These are phyloP conservation scores for Penicillium sp. DNA, from an alignment of 2,329 filamentous ascomycete species.

Conservation along the genomic window DNA sequence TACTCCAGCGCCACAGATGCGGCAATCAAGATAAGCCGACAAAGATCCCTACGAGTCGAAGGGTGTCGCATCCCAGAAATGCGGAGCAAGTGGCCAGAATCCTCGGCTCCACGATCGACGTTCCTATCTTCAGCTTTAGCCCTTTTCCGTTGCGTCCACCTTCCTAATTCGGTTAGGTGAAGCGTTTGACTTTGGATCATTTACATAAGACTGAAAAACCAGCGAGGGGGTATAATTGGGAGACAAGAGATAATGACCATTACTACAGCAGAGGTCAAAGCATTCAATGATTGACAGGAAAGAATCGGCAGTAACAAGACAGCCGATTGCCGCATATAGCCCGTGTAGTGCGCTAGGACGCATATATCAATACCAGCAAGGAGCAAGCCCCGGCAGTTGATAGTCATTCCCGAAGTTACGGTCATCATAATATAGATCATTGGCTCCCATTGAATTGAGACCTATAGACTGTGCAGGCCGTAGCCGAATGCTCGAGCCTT, in stretches of 20 bases:
- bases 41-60: background rate
- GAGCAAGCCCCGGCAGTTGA: no score
- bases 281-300: no score
- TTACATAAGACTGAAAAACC: background rate
- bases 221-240: no score
- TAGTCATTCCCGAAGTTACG: no score
- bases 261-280: background rate
- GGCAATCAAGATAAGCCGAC: background rate
- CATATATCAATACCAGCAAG: no score
- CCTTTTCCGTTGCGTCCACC: slow-evolving; percentile 17
- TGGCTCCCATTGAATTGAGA: no score
- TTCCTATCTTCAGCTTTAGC: background rate
- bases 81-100: background rate
- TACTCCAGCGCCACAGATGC: background rate
- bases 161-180: slow-evolving; percentile 16
- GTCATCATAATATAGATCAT: no score
- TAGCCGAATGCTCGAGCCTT: background rate
- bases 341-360: no score
- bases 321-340: no score
- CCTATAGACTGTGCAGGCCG: no score
- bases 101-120: background rate
- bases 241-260: no score
- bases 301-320: no score
- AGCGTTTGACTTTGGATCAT: background rate
- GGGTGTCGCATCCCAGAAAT: background rate